Evolutionary conservation across 2,329 filamentous ascomycete genomes (phyloP).

Genomic region (Penicillium sp.): DNA sequence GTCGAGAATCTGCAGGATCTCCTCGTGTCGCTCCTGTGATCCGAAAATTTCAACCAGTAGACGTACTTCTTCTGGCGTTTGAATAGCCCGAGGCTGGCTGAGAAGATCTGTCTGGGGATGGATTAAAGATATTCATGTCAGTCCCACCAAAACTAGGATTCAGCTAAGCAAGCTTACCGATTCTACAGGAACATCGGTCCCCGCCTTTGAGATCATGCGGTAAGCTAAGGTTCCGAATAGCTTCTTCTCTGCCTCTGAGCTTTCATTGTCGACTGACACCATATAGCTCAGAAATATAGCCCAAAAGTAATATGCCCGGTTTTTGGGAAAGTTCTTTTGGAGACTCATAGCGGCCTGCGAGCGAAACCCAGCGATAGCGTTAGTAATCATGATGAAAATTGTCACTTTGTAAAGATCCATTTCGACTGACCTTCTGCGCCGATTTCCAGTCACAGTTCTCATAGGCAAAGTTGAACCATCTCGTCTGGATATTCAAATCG

Average conservation of each 20-base stretch:
- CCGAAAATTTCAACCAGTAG: conserved; percentile 51
- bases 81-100: conserved; percentile 49
- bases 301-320: conserved; percentile 55
- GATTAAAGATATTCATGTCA: conserved; percentile 2
- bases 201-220: conserved; percentile 54
- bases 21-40: conserved; percentile 43
- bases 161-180: conserved; percentile 38
- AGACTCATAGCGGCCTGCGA: conserved; percentile 54
- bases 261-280: conserved; percentile 39
- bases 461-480: conserved; percentile 51
- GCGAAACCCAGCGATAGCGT: neutral
- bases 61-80: conserved; percentile 51
- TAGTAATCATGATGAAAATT: neutral
- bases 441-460: conserved; percentile 50
- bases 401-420: neutral
- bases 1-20: conserved; percentile 48
- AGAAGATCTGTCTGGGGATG: conserved; percentile 43
- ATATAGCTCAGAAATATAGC: conserved; percentile 53
- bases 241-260: conserved; percentile 48
- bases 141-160: neutral
- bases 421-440: conserved; percentile 51
- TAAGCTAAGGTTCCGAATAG: conserved; percentile 56
- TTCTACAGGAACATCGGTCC: conserved; percentile 47
- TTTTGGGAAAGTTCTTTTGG: conserved; percentile 53
- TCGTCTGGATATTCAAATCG: conserved; percentile 48